Base-by-base conservation (phyloP, 805 yeast species). In the Starmerella kuoi region DNA sequence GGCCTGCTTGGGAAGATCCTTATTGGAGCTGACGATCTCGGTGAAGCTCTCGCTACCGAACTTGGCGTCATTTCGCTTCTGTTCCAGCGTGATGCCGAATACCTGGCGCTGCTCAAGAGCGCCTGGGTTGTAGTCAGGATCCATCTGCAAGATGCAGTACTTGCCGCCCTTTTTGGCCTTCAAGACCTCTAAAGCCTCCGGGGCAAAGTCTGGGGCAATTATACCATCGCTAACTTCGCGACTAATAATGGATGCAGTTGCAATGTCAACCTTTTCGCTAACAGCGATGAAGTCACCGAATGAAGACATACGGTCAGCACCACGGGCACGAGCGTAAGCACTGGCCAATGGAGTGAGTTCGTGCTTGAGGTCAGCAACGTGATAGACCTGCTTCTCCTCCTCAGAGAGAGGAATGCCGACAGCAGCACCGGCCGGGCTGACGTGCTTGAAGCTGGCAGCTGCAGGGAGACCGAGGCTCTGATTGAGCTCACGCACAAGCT, bases 261-360 rank as follows among this genome's bases (percentile, higher is more conserved):
- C 85, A 41, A 81, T 69, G 64, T 91, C 98, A 54, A 91, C 98
- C 65, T 82, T 83, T 72, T 88, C 88, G 48, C 96, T 86, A 52
- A 91, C 72, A 36, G 98, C 98, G 59, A 91, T 91, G 73, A 86
- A 91, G 67, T 91, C 98, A 61, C 98, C 98, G 62, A 91, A 91
- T 12, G 95, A 83, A 5, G 96, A 87, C 98, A 91, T 91, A 74
- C 98, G 80, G 68, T 91, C 98, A 54, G 98, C 98, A 65, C 98
- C 98, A 67, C 98, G 83, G 44, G 98, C 98, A 69, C 97, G 83
- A 30, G 98, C 98, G 60, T 91, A 91, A 45, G 98, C 98, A 60
- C 82, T 81, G 50, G 98, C 98, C 60, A 91, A 73, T 43, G 98
- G 97, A 11, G 96, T 84, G 62, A 91, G 70, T 72, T 87, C 84